Conservation (phyloP, 768 basidiomycete species). For the Lactarius deliciosus region DNA sequence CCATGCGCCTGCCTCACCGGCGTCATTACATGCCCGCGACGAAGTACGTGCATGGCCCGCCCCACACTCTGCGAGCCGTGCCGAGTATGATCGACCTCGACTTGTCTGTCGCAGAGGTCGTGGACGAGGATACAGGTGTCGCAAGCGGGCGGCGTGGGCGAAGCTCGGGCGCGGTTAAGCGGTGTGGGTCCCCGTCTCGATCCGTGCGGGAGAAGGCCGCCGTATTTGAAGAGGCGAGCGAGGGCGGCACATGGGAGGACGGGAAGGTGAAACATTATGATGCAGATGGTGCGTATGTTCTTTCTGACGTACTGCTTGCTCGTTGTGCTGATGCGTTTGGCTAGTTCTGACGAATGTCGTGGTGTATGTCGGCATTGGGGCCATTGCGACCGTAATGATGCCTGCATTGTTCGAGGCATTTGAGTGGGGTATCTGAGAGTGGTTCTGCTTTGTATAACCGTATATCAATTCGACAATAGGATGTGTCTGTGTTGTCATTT, state of each 20-base stretch:
- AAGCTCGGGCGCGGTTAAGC: constrained; percentile 36
- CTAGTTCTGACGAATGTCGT: constrained; percentile 86
- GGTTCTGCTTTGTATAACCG: neutral
- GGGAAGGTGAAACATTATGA: constrained; percentile 73
- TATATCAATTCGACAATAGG: neutral
- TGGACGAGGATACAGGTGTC: constrained; percentile 31
- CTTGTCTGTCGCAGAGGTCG: constrained; percentile 34
- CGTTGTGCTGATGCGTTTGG: constrained; percentile 12
- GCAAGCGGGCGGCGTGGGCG: constrained; percentile 41
- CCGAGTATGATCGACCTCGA: constrained; percentile 82
- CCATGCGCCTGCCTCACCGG: constrained; percentile 74
- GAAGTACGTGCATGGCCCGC: constrained; percentile 72
- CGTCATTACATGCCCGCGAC: constrained; percentile 91
- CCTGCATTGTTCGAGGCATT: constrained; percentile 68
- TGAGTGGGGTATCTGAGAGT: constrained; percentile 57
- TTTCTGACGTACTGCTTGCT: constrained; percentile 11
- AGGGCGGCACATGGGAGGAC: constrained; percentile 28
- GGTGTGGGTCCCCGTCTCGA: constrained; percentile 19
- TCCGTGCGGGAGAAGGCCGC: constrained; percentile 22
- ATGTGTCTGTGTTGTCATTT: neutral
- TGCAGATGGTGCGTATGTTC: constrained; percentile 65
- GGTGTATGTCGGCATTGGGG: constrained; percentile 84
- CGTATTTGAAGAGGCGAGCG: constrained; percentile 19
- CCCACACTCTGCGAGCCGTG: constrained; percentile 70
- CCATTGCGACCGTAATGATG: constrained; percentile 58